These are phyloP conservation scores for Hirsutella rhossiliensis DNA, from an alignment of 2,329 filamentous ascomycete genomes.

Conservation along the genomic window DNA sequence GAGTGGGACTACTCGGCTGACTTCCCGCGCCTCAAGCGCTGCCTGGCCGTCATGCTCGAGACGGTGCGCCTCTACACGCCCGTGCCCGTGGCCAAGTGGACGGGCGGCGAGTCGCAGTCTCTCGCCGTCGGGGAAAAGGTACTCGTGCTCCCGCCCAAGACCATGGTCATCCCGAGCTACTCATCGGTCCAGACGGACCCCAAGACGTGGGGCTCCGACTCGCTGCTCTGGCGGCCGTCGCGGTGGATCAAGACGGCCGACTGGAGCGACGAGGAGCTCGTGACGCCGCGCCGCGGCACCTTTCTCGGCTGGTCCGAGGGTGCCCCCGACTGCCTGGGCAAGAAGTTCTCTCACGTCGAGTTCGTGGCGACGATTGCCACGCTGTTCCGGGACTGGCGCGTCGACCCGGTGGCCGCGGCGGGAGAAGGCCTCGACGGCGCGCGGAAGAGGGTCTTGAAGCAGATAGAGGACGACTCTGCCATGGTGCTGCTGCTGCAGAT, in stretches of 20 bases:
- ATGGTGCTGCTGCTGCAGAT: not conserved
- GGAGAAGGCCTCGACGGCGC: not conserved
- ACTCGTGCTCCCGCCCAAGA: slow-evolving; percentile 2
- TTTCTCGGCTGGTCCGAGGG: not conserved
- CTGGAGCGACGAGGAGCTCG: not conserved
- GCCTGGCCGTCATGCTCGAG: slow-evolving; percentile 27
- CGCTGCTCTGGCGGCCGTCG: not conserved
- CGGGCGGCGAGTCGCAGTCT: slow-evolving; percentile 3
- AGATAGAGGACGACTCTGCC: not conserved
- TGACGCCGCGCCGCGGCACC: not conserved
- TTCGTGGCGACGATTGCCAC: not conserved
- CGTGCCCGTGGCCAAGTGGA: slow-evolving; percentile 15
- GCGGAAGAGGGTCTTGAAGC: not conserved
- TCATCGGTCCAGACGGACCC: slow-evolving; percentile 2
- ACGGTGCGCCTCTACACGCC: slow-evolving; percentile 27
- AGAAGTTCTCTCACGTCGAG: not conserved
- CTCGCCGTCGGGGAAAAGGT: slow-evolving; percentile 1
- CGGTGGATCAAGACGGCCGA: not conserved
- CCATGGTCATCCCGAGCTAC: slow-evolving; percentile 3
- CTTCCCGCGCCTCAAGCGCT: slow-evolving; percentile 29
- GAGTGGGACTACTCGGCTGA: slow-evolving; percentile 20
- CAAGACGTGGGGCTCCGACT: not conserved
- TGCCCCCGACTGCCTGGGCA: not conserved
- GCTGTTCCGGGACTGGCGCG: not conserved
- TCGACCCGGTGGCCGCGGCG: not conserved